A percentile compares a stretch with the other conserved stretches of the same genome.
These are phyloP conservation scores for Cordyceps cicadae DNA, from an alignment of 2,329 filamentous ascomycete species.

Conservation along the genomic window DNA sequence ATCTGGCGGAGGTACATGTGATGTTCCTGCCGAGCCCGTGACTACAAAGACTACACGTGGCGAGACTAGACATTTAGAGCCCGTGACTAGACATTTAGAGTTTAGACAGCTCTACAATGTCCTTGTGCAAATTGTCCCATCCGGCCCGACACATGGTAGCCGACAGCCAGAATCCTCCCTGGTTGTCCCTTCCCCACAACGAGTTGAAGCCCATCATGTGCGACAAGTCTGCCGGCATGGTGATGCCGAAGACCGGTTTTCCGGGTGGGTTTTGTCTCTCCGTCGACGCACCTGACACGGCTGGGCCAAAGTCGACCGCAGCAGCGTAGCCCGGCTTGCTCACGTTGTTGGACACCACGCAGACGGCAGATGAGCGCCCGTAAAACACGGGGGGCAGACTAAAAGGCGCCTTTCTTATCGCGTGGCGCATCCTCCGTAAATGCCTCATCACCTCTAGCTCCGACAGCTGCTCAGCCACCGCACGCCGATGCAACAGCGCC, in stretches of 20 bases:
- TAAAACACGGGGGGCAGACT: not conserved
- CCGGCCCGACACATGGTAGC: not conserved
- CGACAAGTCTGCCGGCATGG: not conserved
- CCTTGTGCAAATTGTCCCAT: not conserved
- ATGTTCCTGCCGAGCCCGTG: too few relatives aligned
- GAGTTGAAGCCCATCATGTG: not conserved
- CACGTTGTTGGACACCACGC: not conserved
- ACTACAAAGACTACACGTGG: too few relatives aligned
- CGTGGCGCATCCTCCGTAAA: not conserved
- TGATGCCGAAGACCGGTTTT: not conserved
- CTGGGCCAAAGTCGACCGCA: slow-evolving; percentile 6
- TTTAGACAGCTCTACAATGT: not conserved
- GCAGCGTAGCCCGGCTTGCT: not conserved
- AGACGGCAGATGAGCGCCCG: not conserved
- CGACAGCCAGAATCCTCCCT: slow-evolving; percentile 1
- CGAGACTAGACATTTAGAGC: too few relatives aligned
- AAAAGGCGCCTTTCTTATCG: not conserved
- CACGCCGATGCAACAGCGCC: not conserved
- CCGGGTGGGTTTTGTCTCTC: not conserved
- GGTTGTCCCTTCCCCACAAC: slow-evolving; percentile 7
- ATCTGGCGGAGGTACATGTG: too few relatives aligned
- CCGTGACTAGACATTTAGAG: too few relatives aligned
- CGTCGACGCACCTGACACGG: not conserved
- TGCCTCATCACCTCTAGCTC: not conserved
- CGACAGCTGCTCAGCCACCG: not conserved